A percentile compares a stretch with the other conserved stretches of the same genome.
Conservation (phyloP, 2,329 filamentous ascomycete genomes). For the Metarhizium robertsii region DNA sequence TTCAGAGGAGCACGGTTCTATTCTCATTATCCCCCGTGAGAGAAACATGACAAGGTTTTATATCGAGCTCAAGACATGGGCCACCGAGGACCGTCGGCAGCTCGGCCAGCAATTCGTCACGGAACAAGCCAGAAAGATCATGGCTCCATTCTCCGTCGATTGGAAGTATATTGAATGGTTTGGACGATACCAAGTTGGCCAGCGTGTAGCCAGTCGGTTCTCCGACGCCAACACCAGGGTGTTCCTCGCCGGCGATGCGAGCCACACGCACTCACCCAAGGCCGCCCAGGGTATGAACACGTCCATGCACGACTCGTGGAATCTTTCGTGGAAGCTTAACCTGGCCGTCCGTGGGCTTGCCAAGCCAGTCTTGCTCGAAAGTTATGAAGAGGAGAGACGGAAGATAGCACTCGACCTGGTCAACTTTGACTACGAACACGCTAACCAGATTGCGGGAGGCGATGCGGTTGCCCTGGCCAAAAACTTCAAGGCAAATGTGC, state of each 20-base stretch:
- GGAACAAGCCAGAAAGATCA: conserved; percentile 51
- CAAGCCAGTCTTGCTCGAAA: conserved; percentile 44
- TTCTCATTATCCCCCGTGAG: conserved; percentile 66
- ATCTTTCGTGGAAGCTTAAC: conserved; percentile 45
- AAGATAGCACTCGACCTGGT: conserved; percentile 51
- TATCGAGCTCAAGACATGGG: conserved; percentile 42
- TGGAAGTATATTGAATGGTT: conserved; percentile 61
- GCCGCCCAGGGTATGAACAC: conserved; percentile 62
- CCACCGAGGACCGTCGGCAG: conserved; percentile 28
- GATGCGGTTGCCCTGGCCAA: conserved; percentile 54
- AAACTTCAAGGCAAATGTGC: conserved; percentile 62
- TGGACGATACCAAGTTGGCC: conserved; percentile 61
- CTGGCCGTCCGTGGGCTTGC: conserved; percentile 46
- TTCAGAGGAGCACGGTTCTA: conserved; percentile 56
- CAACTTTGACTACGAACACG: conserved; percentile 49
- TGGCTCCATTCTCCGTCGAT: conserved; percentile 46
- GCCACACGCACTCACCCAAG: conserved; percentile 64
- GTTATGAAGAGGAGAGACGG: conserved; percentile 54
- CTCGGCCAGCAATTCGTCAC: conserved; percentile 60
- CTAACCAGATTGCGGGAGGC: conserved; percentile 49
- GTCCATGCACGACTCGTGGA: conserved; percentile 52
- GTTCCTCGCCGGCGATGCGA: conserved; percentile 63
- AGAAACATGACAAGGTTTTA: conserved; percentile 61
- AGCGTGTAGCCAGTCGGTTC: conserved; percentile 62
- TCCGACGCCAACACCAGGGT: conserved; percentile 50